phyloP scores from a whole-genome alignment of 768 basidiomycete genomes.

The Rhodocollybia butyracea region DNA sequence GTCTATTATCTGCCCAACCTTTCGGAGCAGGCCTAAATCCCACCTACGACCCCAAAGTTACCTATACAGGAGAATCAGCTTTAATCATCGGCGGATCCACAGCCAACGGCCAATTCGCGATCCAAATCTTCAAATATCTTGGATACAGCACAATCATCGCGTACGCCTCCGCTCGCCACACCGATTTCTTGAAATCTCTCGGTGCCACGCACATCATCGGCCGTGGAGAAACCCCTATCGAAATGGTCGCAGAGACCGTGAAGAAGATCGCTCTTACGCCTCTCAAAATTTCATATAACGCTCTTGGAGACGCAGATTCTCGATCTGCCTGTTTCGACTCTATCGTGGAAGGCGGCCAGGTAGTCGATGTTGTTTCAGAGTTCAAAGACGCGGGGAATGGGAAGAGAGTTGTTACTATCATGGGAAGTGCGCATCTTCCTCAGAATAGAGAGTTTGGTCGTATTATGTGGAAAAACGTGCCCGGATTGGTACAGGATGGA shows the following conservation, averaged over 20 bases:
- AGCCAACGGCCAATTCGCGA: constrained; percentile 45
- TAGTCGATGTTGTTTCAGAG: neutral
- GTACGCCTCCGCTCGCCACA: constrained; percentile 30
- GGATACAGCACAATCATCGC: constrained; percentile 26
- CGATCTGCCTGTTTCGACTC: neutral
- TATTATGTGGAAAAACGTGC: neutral
- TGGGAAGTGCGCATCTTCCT: neutral
- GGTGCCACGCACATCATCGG: constrained; percentile 41
- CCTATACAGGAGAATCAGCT: constrained; percentile 41
- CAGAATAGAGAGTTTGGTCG: constrained; percentile 2
- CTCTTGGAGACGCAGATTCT: neutral
- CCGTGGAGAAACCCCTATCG: constrained; percentile 8
- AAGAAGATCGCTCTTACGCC: neutral
- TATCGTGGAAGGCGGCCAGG: neutral
- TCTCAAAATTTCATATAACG: constrained; percentile 2
- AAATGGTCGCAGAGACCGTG: neutral
- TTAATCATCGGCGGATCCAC: constrained; percentile 46
- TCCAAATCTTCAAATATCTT: neutral
- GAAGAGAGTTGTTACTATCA: neutral
- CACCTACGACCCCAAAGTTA: constrained; percentile 34
- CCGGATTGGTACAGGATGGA: neutral
- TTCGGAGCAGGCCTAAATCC: constrained; percentile 38
- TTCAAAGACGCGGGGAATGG: neutral
- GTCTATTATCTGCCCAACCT: constrained; percentile 36
- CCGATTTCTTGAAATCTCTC: constrained; percentile 27